Evolutionary conservation across 2,329 filamentous ascomycete species (phyloP).

Genomic region (Aspergillus persii): DNA sequence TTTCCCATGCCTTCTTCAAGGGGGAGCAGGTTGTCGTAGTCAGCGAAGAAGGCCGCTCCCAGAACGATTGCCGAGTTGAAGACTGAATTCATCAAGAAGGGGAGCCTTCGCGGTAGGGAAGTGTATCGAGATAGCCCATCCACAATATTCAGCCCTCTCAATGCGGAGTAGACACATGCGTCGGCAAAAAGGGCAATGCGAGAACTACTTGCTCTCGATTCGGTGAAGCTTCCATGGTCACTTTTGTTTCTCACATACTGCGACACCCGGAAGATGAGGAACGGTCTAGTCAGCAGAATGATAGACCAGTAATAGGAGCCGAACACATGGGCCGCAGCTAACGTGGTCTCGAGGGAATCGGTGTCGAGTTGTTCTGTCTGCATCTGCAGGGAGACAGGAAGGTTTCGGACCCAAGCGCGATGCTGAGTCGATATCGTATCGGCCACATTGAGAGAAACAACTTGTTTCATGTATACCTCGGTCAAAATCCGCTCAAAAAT

Average conservation of each 20-base stretch:
- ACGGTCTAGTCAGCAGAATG: slow-evolving; percentile 53
- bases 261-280: slow-evolving; percentile 53
- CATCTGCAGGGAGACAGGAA: slow-evolving; percentile 47
- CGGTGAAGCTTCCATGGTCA: slow-evolving; percentile 17
- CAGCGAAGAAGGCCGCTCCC: slow-evolving; percentile 46
- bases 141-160: slow-evolving; percentile 41
- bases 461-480: slow-evolving; percentile 44
- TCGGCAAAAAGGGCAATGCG: slow-evolving; percentile 36
- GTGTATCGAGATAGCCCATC: slow-evolving; percentile 34
- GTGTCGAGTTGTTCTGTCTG: slow-evolving; percentile 46
- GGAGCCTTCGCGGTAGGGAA: slow-evolving; percentile 42
- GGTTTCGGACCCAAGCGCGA: slow-evolving; percentile 40
- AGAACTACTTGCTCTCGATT: slow-evolving; percentile 26
- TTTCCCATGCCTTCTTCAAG: slow-evolving; percentile 35
- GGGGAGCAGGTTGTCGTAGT: slow-evolving; percentile 41
- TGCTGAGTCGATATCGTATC: slow-evolving; percentile 44
- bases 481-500: slow-evolving; percentile 44
- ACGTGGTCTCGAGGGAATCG: slow-evolving; percentile 33
- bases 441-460: slow-evolving; percentile 42
- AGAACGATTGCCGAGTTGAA: slow-evolving; percentile 48
- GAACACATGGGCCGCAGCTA: slow-evolving; percentile 51
- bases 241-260: slow-evolving; percentile 33
- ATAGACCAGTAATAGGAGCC: slow-evolving; percentile 56
- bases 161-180: slow-evolving; percentile 46
- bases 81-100: slow-evolving; percentile 47